Conservation (phyloP, 2,329 filamentous ascomycete genomes). For the Metarhizium sp. region DNA sequence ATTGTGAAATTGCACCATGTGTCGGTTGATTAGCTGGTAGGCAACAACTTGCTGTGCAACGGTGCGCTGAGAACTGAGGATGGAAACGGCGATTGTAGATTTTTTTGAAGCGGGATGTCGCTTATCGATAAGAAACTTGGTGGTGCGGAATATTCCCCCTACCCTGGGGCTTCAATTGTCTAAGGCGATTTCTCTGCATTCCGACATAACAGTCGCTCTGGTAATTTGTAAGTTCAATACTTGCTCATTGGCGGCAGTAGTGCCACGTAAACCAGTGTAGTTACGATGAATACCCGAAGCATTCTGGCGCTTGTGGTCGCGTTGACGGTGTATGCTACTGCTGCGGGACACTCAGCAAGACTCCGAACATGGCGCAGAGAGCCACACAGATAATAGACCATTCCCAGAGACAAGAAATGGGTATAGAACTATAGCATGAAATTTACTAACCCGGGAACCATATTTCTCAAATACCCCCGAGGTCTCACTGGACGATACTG, state of each 20-base stretch:
- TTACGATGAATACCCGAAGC: not conserved
- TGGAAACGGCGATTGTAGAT: conserved; percentile 9
- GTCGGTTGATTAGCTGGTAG: not conserved
- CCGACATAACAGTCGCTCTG: conserved; percentile 53
- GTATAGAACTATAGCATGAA: not conserved
- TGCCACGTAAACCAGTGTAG: not conserved
- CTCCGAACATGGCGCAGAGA: not conserved
- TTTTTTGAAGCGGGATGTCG: not conserved
- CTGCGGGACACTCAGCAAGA: too few species aligned
- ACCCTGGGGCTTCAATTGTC: not conserved
- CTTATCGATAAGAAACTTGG: conserved; percentile 5
- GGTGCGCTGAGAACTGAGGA: not conserved
- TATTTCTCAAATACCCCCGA: too few species aligned
- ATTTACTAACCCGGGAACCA: too few species aligned
- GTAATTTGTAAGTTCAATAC: conserved; percentile 52
- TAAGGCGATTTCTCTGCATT: not conserved
- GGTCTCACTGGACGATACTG: too few species aligned
- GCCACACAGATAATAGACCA: not conserved
- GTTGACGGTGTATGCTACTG: too few species aligned
- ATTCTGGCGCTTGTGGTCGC: too few species aligned
- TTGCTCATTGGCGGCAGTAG: not conserved
- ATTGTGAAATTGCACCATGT: not conserved
- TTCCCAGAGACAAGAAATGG: not conserved
- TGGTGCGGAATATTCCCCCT: not conserved
- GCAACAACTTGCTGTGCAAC: not conserved